A percentile compares a stretch with the other conserved stretches of the same genome.
Conservation (phyloP, 352 stramenopile genomes). For the Globisporangium abappressorium region DNA sequence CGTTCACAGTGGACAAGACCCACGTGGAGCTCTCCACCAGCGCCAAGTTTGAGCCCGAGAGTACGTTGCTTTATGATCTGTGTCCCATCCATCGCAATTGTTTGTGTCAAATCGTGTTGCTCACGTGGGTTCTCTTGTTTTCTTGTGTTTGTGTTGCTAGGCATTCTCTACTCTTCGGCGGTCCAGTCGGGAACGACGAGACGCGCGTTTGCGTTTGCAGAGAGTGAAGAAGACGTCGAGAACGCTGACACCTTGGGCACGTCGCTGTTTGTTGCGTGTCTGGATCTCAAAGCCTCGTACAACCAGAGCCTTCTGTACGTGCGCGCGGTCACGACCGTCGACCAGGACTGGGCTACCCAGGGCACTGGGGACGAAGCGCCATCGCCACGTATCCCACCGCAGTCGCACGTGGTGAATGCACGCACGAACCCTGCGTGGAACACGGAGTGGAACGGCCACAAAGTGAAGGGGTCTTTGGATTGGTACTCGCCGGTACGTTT, state of each 20-base stretch:
- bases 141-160: conserved; percentile 6
- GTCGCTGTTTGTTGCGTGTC: conserved; percentile 66
- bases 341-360: conserved; percentile 76
- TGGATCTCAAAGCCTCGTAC: conserved; percentile 34
- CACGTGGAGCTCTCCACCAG: conserved; percentile 61
- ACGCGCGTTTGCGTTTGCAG: conserved; percentile 58
- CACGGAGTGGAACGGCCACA: conserved; percentile 64
- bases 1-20: conserved; percentile 72
- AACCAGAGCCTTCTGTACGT: conserved; percentile 45
- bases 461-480: conserved; percentile 48
- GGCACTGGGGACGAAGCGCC: conserved; percentile 42
- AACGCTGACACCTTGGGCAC: conserved; percentile 54
- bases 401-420: conserved; percentile 83
- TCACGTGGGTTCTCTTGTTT: neutral
- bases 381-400: conserved; percentile 61
- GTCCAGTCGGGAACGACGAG: conserved; percentile 50
- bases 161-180: conserved; percentile 45
- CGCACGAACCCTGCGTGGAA: conserved; percentile 67
- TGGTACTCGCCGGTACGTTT: conserved; percentile 64
- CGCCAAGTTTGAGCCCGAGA: conserved; percentile 35
- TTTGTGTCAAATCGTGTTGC: neutral
- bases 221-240: conserved; percentile 25
- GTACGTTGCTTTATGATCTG: conserved; percentile 11
- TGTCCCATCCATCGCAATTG: neutral
- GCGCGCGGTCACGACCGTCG: conserved; percentile 63